Conservation (phyloP, 768 basidiomycete genomes). For the Gloeopeniophorella convolvens region DNA sequence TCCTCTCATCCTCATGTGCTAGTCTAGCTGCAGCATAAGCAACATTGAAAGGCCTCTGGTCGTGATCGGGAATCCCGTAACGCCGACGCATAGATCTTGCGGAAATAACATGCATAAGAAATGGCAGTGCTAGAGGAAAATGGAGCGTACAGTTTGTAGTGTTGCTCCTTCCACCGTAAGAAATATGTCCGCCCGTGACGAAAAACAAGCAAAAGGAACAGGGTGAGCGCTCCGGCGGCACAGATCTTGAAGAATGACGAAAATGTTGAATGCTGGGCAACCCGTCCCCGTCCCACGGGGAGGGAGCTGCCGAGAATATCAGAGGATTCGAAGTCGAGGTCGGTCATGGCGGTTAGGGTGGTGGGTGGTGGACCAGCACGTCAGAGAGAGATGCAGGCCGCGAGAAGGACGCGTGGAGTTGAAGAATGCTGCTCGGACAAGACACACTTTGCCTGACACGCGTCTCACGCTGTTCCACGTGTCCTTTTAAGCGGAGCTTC, state of each 20-base stretch:
- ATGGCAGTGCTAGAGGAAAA: constrained; percentile 6
- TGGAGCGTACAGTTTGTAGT: constrained; percentile 55
- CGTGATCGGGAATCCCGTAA: constrained; percentile 80
- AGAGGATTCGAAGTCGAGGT: constrained; percentile 42
- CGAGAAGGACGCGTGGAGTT: constrained; percentile 9
- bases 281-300: constrained; percentile 23
- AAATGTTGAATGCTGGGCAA: constrained; percentile 12
- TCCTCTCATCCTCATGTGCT: constrained; percentile 40
- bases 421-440: not conserved
- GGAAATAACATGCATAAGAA: constrained; percentile 11
- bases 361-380: constrained; percentile 12
- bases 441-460: too few relatives aligned
- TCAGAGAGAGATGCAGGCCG: not conserved
- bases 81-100: constrained; percentile 62
- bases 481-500: constrained; percentile 10
- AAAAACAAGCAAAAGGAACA: constrained; percentile 26
- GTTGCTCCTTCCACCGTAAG: constrained; percentile 54
- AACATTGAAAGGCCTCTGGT: constrained; percentile 79
- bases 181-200: constrained; percentile 31
- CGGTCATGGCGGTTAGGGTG: constrained; percentile 42
- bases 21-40: constrained; percentile 71
- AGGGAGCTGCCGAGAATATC: constrained; percentile 63
- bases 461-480: not conserved
- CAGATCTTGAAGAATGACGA: constrained; percentile 17
- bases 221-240: constrained; percentile 10